Evolutionary conservation across 805 yeast genomes (phyloP), one percentile per base, ranked within the genome.

Genomic region (Candida nanaspora): DNA sequence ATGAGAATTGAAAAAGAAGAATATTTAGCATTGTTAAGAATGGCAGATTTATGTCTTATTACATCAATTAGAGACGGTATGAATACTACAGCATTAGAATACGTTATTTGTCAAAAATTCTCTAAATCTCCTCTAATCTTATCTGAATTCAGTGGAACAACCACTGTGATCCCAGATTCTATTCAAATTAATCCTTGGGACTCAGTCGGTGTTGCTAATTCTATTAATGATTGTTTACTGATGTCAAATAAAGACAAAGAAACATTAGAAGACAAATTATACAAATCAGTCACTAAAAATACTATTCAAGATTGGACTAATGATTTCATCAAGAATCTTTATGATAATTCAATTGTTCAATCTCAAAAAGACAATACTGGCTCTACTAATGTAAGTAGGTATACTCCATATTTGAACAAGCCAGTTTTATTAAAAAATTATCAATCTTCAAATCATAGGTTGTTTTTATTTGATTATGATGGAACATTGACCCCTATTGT

Each of bases 401-500:
- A 80, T 35, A 85, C 91, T 0, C 97, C 98, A 1, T 82, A 88
- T 14, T 70, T 89, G 49, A 86, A 91, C 58, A 69, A 85, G 41
- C 86, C 87, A 3, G 56, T 72, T 31, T 59, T 91, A 45, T 63
- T 76, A 41, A 67, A 73, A 19, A 72, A 74, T 42, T 93, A 86
- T 59, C 59, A 72, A 36, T 49, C 59, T 19, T 78, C 96, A 0
- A 46, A 74, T 27, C 73, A 83, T 51, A 73, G 98, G 46, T 63
- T 93, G 43, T 87, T 93, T 52, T 61, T 93, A 51, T 89, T 93
- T 63, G 99, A 93, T 63, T 93, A 93, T 59, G 99, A 93, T 59
- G 99, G 99, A 23, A 93, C 99, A 1, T 69, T 93, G 50, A 87
- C 98, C 0, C 98, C 98, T 13, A 93, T 93, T 55, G 98, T 93